Evolutionary conservation across 1,284 basidiomycete genomes (phyloP).

Genomic region (Austropuccinia psidii): DNA sequence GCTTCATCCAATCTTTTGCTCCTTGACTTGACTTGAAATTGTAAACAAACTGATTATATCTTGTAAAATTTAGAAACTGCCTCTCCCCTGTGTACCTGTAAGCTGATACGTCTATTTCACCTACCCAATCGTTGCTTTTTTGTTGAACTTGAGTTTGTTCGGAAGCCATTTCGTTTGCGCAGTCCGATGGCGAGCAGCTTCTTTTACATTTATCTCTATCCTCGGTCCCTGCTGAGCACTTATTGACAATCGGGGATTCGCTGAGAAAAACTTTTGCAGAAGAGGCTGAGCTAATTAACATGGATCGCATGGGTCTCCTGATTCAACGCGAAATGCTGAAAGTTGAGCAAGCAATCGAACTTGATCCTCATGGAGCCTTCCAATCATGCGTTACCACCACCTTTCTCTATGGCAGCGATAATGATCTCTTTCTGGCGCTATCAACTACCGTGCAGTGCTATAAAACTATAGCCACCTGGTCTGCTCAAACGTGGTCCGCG

Average conservation of each 20-base stretch:
- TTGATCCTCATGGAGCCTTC: conserved; percentile 48
- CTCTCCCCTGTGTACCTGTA: conserved; percentile 68
- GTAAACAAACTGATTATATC: not conserved
- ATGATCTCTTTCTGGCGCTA: not conserved
- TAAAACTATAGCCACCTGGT: conserved; percentile 54
- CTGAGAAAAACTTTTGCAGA: conserved; percentile 64
- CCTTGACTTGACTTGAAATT: not conserved
- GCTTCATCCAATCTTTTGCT: not conserved
- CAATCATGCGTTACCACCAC: conserved; percentile 47
- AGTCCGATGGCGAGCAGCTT: conserved; percentile 62
- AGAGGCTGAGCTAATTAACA: conserved; percentile 74
- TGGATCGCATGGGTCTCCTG: conserved; percentile 83
- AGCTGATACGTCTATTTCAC: conserved; percentile 39
- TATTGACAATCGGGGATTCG: conserved; percentile 64
- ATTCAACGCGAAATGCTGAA: conserved; percentile 56
- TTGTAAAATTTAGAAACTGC: conserved; percentile 66
- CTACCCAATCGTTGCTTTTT: not conserved
- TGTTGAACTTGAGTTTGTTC: conserved; percentile 51
- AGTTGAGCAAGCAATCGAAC: conserved; percentile 49
- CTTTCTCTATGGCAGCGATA: conserved; percentile 43
- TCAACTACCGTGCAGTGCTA: conserved; percentile 43
- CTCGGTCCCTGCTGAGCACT: conserved; percentile 71
- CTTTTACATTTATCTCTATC: conserved; percentile 71
- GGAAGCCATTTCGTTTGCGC: conserved; percentile 70
- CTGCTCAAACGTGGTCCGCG: conserved; percentile 65